Evolutionary conservation across 208 protist species (phyloP), one percentile per base, ranked within the genome.

Genomic region (Leishmania arabica): DNA sequence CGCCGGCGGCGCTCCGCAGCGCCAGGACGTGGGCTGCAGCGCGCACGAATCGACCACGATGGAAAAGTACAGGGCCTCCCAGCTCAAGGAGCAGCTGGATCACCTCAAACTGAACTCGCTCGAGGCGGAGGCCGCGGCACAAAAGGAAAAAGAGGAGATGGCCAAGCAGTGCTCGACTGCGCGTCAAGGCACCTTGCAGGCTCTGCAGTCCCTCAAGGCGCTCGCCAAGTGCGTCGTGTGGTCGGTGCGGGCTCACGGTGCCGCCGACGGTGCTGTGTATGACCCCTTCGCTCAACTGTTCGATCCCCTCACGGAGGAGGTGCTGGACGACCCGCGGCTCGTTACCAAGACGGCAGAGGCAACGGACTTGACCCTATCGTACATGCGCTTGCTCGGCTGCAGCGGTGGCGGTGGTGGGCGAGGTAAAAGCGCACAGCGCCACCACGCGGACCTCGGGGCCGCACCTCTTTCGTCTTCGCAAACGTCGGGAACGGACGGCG

Each of bases 281-380:
- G 87, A 88, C 47, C 87, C 86, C 3, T 86, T 90, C 11, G 77
- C 75, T 7, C 68, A 84, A 13, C n/a, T 89, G 74, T 19, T 34
- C 6, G 47, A 82, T 15, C 74, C 78, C 5, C n/a, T 87, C 17
- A 85, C 66, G 5, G 84, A 84, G 49, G 75, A 70, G 19, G 78
- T 84, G 37, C 71, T 94, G 31, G 83, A 89, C 58, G 86, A 94
- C 64, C 85, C 86, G 47, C 84, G 92, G 8, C 88, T 93, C 74
- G 70, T 78, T 49, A 88, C 85, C 31, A 90, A 89, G 78, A 56
- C 92, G 78, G 53, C 74, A 21, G 92, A 92, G 79, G 90, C 88
- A 62, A 89, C 89, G 17, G 85, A 92, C 21, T 68, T 78, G 27
- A 82, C 82, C 42, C 51, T 91, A 31, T 82, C 79, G 11, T 87